A percentile compares a stretch with the other conserved stretches of the same genome.
Evolutionary conservation across 1,284 basidiomycete species (phyloP).

Genomic region (Melampsora larici-populina): DNA sequence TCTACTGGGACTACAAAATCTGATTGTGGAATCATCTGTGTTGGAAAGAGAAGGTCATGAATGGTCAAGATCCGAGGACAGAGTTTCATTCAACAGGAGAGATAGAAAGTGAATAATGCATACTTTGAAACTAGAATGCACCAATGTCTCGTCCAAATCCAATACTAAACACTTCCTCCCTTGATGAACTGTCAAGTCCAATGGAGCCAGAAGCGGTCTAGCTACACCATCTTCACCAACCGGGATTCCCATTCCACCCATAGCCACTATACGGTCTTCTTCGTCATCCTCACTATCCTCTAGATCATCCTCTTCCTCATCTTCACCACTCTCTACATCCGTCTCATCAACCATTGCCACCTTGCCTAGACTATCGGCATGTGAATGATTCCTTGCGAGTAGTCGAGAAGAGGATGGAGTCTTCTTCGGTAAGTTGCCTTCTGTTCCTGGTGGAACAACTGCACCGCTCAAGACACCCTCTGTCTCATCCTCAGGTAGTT

Average conservation of each 20-base stretch:
- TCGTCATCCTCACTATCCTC: conserved; percentile 59
- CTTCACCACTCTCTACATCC: conserved; percentile 47
- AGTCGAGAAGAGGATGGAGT: conserved; percentile 45
- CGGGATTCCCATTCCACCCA: conserved; percentile 77
- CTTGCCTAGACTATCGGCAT: conserved; percentile 43
- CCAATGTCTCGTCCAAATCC: conserved; percentile 90
- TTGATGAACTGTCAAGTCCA: conserved; percentile 66
- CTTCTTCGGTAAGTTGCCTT: conserved; percentile 55
- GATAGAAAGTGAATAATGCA: conserved; percentile 11
- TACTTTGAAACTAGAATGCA: conserved; percentile 63
- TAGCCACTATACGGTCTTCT: conserved; percentile 66
- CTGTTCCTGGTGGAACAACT: conserved; percentile 68
- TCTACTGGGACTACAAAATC: conserved; percentile 99
- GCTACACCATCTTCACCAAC: conserved; percentile 64
- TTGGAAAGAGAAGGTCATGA: conserved; percentile 12
- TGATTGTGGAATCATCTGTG: conserved; percentile 83
- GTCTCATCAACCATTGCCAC: conserved; percentile 13
- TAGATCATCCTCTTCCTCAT: conserved; percentile 58
- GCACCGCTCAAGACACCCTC: conserved; percentile 66
- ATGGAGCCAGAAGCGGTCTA: conserved; percentile 13
- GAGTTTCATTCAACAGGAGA: neutral
- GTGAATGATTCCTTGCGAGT: conserved; percentile 50
- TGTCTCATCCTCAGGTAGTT: conserved; percentile 59
- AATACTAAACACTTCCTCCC: conserved; percentile 63
- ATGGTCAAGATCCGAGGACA: neutral